These are phyloP conservation scores for Malassezia restricta DNA, from an alignment of 1,284 basidiomycete species.

Conservation along the genomic window DNA sequence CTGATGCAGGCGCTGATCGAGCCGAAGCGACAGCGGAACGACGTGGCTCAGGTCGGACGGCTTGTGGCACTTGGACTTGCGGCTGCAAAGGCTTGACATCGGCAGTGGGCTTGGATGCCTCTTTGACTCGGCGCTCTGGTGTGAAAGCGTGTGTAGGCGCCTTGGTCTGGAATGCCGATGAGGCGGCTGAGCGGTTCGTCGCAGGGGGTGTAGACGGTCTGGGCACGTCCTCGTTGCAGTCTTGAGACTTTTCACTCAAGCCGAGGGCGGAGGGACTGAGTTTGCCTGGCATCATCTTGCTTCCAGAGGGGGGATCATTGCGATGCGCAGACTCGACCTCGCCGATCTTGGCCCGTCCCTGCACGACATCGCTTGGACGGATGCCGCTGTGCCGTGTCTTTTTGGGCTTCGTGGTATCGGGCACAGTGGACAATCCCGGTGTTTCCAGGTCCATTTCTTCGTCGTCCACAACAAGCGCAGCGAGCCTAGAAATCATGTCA, in stretches of 20 bases:
- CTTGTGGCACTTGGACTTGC: not conserved
- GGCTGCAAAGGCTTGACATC: not conserved
- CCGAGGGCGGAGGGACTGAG: not conserved
- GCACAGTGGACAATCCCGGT: not conserved
- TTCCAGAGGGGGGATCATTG: not conserved
- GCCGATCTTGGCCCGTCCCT: not conserved
- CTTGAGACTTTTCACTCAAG: not conserved
- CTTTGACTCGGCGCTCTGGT: not conserved
- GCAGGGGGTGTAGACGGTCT: not conserved
- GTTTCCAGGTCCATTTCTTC: not conserved
- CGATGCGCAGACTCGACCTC: not conserved
- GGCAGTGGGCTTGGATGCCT: not conserved
- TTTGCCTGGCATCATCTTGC: not conserved
- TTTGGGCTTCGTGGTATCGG: not conserved
- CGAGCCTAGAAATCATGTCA: conserved; percentile 8
- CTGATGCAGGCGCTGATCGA: not conserved
- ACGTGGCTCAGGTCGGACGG: conserved; percentile 4
- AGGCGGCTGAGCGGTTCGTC: not conserved
- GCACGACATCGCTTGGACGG: conserved; percentile 2
- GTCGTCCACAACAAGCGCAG: conserved; percentile 5
- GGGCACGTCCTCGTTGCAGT: not conserved
- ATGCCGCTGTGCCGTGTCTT: conserved; percentile 1
- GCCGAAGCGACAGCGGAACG: not conserved
- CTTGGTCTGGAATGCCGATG: not conserved
- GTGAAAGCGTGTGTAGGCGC: not conserved